Evolutionary conservation across 768 basidiomycete species (phyloP), one percentile per base, ranked within the genome.

Genomic region (Phylloporus scabripes): DNA sequence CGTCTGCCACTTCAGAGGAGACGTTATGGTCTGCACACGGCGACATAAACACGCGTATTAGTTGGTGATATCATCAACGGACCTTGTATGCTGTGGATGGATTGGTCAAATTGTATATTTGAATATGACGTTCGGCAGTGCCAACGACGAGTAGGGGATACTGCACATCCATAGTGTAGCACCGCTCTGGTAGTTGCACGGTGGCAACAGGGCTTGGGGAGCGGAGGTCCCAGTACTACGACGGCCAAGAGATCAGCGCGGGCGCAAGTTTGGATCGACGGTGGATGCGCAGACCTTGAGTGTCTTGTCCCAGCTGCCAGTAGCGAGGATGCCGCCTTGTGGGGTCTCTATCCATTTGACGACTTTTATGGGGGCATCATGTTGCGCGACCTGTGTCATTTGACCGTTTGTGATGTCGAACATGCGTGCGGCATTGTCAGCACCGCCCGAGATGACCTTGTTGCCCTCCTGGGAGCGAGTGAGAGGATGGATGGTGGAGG

Each of bases 221-320:
- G 28, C 91, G 81, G 52, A 93, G 67, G 68, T 96, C 92, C 94
- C 94, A 98, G 60, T 96, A 97, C 92, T 96, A 58, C 12, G 24
- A 34, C 6, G 29, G n/a, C 28, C 41, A 39, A 40, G 29, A n/a
- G 28, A 23, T 45, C 41, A 53, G 42, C 28, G 11, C 6, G 5
- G 21, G 21, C 36, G 7, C 14, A 24, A 29, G 23, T 48, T 24
- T 32, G 39, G 40, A 36, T 26, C 23, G 41, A 34, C 7, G 29
- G 21, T n/a, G 44, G 7, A 17, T 17, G 41, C 1, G 55, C 52
- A 3, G 56, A 93, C 94, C 77, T 93, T 95, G 63, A 98, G 70
- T 1, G 91, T 95, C 71, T 95, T 95, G 68, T 99, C 95, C 96
- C 96, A 99, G 46, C 92, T 92, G 9, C 93, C 96, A 1, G 95